Evolutionary conservation across 2,329 filamentous ascomycete genomes (phyloP), one percentile per base, ranked within the genome.

Genomic region (Fusarium floridanum): DNA sequence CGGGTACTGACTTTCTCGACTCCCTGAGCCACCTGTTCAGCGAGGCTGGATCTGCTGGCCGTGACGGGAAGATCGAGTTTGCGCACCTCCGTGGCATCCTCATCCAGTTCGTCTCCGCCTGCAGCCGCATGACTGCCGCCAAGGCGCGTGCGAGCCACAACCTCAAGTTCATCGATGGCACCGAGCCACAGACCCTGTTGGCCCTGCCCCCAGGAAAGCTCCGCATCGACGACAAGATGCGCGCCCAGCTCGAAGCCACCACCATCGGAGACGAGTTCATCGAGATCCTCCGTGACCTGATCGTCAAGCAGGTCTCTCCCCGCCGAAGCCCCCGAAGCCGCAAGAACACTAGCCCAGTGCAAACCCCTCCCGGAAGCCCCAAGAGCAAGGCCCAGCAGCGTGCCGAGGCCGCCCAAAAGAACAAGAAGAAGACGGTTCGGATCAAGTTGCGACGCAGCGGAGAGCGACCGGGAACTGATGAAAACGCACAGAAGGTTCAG

Each of bases 131-230:
- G 67, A 68, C 66, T 22, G 34, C 61, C 6, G 71, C 75, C 41
- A 69, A 57, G 45, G 68, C 70, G 29, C 69, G 70, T 50, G 68
- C 65, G 39, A 69, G 53, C 57, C 65, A 76, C 34, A 53, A 39
- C 1, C 41, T 78, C 8, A 66, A 56, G 37, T 71, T 80, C 56
- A 77, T 68, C 24, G 74, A 79, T 45, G 78, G 74, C 17, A 68
- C 8, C n/a, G 48, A 65, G 20, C 69, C 68, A 14, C 34, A 64
- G 24, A 74, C 65, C 1, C 16, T 56, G 7, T 4, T 79, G 4
- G 64, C 64, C 6, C 64, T 76, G 3, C 69, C 73, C 1, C 70
- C 69, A 2, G 29, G 43, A 6, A 57, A 53, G 10, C 43, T 78
- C 8, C 12, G 50, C 5, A 22, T 79, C 27, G 61, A 61, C 32